These are phyloP conservation scores for Pleurotus sapidus DNA, from an alignment of 768 basidiomycete species.

Conservation along the genomic window DNA sequence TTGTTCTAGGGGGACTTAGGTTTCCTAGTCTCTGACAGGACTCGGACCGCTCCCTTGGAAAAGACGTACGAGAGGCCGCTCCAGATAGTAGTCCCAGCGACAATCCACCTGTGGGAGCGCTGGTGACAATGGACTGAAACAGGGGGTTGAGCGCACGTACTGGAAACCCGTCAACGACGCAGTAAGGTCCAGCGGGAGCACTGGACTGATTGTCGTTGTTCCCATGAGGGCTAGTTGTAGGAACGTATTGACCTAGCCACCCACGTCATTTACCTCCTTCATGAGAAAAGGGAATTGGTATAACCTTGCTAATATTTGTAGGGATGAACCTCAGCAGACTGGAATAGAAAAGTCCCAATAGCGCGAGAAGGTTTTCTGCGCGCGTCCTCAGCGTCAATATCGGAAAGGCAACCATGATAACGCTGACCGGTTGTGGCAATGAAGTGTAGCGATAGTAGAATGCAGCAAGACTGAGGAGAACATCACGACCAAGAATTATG, in stretches of 20 bases:
- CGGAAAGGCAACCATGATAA: neutral
- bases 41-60: constrained; percentile 68
- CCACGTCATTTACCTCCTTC: neutral
- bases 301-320: constrained; percentile 92
- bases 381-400: neutral
- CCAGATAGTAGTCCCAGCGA: constrained; percentile 89
- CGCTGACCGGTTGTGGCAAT: constrained; percentile 78
- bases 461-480: constrained; percentile 80
- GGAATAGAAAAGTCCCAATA: constrained; percentile 98
- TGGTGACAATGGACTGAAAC: neutral
- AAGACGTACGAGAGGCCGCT: constrained; percentile 85
- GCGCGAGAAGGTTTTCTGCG: constrained; percentile 83
- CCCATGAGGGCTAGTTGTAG: constrained; percentile 93
- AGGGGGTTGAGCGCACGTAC: constrained; percentile 41
- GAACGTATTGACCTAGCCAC: constrained; percentile 78
- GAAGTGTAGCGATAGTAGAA: constrained; percentile 94
- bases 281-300: constrained; percentile 1
- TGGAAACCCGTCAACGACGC: constrained; percentile 65
- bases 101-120: constrained; percentile 59
- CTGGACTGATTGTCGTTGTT: constrained; percentile 77
- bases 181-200: constrained; percentile 61
- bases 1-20: neutral
- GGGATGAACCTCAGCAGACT: constrained; percentile 90
- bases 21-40: constrained; percentile 41
- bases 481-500: constrained; percentile 87